These are phyloP conservation scores for Aphanoascus verrucosus DNA, from an alignment of 2,329 filamentous ascomycete genomes.

Conservation along the genomic window DNA sequence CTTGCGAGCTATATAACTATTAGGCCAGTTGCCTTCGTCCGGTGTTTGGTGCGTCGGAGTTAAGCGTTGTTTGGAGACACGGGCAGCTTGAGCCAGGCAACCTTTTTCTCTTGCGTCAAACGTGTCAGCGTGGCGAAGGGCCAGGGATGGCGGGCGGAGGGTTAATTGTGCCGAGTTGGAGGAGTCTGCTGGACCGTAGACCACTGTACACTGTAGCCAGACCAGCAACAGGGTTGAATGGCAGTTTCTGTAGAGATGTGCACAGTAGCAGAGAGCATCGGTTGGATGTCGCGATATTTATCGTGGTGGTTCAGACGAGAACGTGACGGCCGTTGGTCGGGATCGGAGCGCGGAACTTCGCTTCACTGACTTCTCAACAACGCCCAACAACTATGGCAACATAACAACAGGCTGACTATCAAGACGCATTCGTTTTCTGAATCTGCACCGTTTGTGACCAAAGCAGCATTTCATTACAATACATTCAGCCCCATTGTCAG, in stretches of 20 bases:
- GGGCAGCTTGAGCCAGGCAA: constrained; percentile 1
- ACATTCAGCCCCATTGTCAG: too few species aligned
- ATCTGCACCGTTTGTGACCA: background rate
- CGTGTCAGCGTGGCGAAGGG: constrained; percentile 7
- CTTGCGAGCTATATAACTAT: background rate
- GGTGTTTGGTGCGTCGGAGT: constrained; percentile 2
- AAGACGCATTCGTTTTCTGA: too few species aligned
- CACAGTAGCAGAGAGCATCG: too few species aligned
- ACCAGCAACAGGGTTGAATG: too few species aligned
- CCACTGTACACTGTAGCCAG: too few species aligned
- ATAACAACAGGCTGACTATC: background rate
- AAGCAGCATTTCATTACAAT: too few species aligned
- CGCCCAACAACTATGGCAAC: background rate
- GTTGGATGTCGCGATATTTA: background rate
- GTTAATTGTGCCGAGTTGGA: background rate
- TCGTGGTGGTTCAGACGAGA: background rate
- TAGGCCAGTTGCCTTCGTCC: background rate
- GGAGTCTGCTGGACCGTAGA: background rate
- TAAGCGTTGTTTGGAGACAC: constrained; percentile 3
- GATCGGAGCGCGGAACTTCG: background rate
- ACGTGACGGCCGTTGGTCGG: background rate
- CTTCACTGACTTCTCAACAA: background rate
- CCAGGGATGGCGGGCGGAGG: background rate
- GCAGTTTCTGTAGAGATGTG: too few species aligned
- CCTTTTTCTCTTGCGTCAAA: constrained; percentile 2